These are phyloP conservation scores for Syncephalastrum contaminatum DNA, from an alignment of 371 early-diverging fungal genomes.

Conservation along the genomic window DNA sequence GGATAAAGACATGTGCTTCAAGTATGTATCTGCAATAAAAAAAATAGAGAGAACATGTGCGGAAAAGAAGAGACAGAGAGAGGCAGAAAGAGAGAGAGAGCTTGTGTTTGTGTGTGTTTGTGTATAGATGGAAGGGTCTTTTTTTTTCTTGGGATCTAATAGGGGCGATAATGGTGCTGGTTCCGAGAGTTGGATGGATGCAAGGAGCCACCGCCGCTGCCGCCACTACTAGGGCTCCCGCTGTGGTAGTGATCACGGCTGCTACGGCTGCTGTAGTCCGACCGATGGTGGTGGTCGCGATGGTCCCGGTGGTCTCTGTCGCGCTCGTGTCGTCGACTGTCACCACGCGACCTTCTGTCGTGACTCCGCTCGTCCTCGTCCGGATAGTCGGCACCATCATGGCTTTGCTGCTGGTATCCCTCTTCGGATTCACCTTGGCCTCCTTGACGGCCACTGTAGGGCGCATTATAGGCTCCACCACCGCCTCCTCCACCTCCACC, in stretches of 20 bases:
- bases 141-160: neutral
- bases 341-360: slow-evolving; percentile 1
- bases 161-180: slow-evolving; percentile 4
- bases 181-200: slow-evolving; percentile 1
- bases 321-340: slow-evolving; percentile 1
- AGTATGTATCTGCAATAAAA: too few relatives aligned
- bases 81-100: too few relatives aligned
- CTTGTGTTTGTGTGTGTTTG: too few relatives aligned
- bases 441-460: slow-evolving; percentile 7
- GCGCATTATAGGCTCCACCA: slow-evolving; percentile 5
- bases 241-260: slow-evolving; percentile 6
- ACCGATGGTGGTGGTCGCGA: neutral
- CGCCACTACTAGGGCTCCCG: slow-evolving; percentile 14
- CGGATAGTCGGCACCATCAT: slow-evolving; percentile 2
- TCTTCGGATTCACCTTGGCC: slow-evolving; percentile 11
- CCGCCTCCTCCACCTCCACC: slow-evolving; percentile 11
- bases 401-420: slow-evolving; percentile 8
- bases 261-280: slow-evolving; percentile 6
- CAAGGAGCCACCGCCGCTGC: slow-evolving; percentile 6
- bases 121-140: too few relatives aligned
- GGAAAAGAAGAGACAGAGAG: too few relatives aligned
- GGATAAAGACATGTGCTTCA: too few relatives aligned
- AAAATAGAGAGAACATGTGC: too few relatives aligned
- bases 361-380: neutral
- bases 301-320: slow-evolving; percentile 3